phyloP scores from a whole-genome alignment of 495 filamentous ascomycete species.

The Viridothelium virens region DNA sequence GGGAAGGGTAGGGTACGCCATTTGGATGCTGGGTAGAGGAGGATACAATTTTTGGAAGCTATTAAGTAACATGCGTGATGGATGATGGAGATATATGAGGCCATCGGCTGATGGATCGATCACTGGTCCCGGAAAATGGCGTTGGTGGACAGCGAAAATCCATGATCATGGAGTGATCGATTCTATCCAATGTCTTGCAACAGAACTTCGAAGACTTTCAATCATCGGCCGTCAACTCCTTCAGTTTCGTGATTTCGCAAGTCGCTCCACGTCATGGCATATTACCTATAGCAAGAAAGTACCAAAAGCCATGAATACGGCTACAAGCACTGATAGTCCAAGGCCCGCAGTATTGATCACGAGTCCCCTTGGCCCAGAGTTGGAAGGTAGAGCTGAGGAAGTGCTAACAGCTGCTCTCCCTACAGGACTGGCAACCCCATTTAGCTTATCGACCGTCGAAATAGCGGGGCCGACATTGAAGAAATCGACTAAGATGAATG shows the following conservation, averaged over 20 bases:
- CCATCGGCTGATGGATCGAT: neutral
- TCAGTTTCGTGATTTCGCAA: neutral
- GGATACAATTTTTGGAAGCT: too few species aligned
- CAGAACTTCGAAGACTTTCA: neutral
- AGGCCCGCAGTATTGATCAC: neutral
- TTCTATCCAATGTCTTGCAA: neutral
- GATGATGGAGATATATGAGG: too few species aligned
- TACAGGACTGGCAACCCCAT: slow-evolving; percentile 27
- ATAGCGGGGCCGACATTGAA: slow-evolving; percentile 36
- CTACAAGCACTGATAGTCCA: neutral
- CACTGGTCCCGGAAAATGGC: neutral
- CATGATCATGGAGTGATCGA: neutral
- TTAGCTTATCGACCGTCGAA: slow-evolving; percentile 29
- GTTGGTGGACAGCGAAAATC: neutral
- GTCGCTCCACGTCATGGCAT: neutral
- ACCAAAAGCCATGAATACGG: neutral
- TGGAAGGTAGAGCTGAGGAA: slow-evolving; percentile 5
- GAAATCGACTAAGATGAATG: slow-evolving; percentile 32
- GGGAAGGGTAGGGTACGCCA: too few species aligned
- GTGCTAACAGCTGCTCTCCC: slow-evolving; percentile 18
- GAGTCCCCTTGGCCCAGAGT: neutral
- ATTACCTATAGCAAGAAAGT: neutral
- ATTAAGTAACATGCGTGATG: too few species aligned
- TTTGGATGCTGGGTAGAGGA: too few species aligned
- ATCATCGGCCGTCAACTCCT: neutral